Conservation (phyloP, 352 stramenopile species). For the Globisporangium mamillatum region DNA sequence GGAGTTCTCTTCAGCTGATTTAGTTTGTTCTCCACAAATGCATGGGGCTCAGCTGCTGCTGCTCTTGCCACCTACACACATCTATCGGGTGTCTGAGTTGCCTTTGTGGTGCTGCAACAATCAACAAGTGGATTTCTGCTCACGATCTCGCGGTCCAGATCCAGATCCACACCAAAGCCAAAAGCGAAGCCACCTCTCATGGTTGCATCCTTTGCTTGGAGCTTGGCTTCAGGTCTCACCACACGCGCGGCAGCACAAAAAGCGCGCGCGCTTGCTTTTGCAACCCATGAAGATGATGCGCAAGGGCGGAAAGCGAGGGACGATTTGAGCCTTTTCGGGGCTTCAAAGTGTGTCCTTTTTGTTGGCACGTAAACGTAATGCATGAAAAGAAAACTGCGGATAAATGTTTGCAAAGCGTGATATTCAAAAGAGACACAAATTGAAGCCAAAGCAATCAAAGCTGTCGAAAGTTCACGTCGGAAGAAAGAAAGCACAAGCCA, state of each 20-base stretch:
- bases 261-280: neutral
- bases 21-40: neutral
- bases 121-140: neutral
- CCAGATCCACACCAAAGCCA: neutral
- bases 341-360: neutral
- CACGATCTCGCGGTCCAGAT: neutral
- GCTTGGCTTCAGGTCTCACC: neutral
- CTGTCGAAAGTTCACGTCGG: neutral
- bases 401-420: neutral
- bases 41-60: neutral
- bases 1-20: neutral
- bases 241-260: neutral
- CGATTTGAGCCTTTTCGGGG: neutral
- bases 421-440: too few relatives aligned
- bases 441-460: too few relatives aligned
- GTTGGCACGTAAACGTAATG: neutral
- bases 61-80: neutral
- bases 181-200: slow-evolving; percentile 1
- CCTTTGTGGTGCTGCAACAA: neutral
- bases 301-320: neutral
- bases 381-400: neutral
- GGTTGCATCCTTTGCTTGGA: neutral
- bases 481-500: neutral
- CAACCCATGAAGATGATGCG: neutral
- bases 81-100: neutral